Base-by-base conservation (phyloP, 306 rosid species). In the Medicago lupulina region DNA sequence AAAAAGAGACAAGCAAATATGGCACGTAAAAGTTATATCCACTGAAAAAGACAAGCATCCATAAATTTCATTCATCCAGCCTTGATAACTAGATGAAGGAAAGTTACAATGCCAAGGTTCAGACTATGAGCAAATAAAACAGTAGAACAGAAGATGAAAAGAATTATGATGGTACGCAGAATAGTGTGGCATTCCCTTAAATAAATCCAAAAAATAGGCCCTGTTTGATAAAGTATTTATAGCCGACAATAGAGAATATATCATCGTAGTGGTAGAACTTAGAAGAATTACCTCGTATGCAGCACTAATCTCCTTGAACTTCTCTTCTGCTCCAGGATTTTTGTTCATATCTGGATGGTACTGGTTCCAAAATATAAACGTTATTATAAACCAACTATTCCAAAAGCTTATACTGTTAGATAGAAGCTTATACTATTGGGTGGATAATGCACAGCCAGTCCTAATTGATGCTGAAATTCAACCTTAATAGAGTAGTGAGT, bases 241-340 rank as follows among this genome's bases (percentile, higher is more conserved):
- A 16, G 41, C 59, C 72, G 34, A 76, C 9, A 28, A 28, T 6
- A 50, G 50, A 79, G 17, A 70, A 49, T 4, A 11, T 50, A 18
- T 43, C 66, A 59, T 66, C 66, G 25, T 25, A 38, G 34, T 44
- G 31, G 66, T 7, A 71, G 31, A 28, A 28, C 31, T 28, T 28
- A 28, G 70, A 57, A 83, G 76, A 79, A 82, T 80, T 81, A 95
- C 97, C 99, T 95, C 97, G 46, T 95, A 95, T 21, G 97, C 99
- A 81, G 96, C 93, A 83, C 97, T 89, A 69, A 95, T 95, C 86
- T 92, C 96, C 80, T 95, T 92, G 88, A 95, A 95, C 83, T 84
- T 95, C 74, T 95, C 98, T 77, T 95, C 98, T 17, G 96, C 87
- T 75, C 96, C 96, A 17, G 92, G 87, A 59, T 69, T 84, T 86